Evolutionary conservation across 495 filamentous ascomycete species (phyloP).

Genomic region (Parmelia sp.): DNA sequence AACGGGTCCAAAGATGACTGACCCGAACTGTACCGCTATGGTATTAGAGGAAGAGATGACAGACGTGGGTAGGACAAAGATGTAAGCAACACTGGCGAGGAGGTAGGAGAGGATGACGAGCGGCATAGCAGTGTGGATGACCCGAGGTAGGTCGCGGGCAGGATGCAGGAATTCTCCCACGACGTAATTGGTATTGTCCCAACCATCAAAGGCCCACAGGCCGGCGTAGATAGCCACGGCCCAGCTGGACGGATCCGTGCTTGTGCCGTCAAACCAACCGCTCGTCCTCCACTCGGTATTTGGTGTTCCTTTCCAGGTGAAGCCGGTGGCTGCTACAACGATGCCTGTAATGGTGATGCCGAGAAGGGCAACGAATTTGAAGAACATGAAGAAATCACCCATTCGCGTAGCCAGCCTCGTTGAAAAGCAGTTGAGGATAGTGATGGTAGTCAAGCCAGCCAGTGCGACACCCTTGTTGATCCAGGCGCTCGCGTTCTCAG

Average conservation of each 20-base stretch:
- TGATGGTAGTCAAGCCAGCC: slow-evolving; percentile 66
- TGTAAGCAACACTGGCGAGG: slow-evolving; percentile 85
- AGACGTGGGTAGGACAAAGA: slow-evolving; percentile 80
- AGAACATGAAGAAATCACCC: slow-evolving; percentile 88
- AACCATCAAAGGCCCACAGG: slow-evolving; percentile 96
- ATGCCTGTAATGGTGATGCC: slow-evolving; percentile 84
- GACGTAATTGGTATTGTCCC: slow-evolving; percentile 99
- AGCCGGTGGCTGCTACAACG: slow-evolving; percentile 81
- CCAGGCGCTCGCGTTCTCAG: slow-evolving; percentile 70
- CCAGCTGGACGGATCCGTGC: slow-evolving; percentile 69
- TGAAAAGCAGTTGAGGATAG: slow-evolving; percentile 80
- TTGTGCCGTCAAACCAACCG: slow-evolving; percentile 86
- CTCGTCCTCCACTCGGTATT: slow-evolving; percentile 80
- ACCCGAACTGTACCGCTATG: slow-evolving; percentile 87
- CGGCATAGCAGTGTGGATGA: slow-evolving; percentile 96
- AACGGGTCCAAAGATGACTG: slow-evolving; percentile 76
- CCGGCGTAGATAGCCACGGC: slow-evolving; percentile 92
- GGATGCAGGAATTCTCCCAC: slow-evolving; percentile 93
- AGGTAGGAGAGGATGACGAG: slow-evolving; percentile 87
- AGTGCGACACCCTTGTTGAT: slow-evolving; percentile 86
- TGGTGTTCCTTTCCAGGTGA: slow-evolving; percentile 65
- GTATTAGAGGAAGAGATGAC: slow-evolving; percentile 82
- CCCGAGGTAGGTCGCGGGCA: slow-evolving; percentile 79
- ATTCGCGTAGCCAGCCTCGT: slow-evolving; percentile 79
- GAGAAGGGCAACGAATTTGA: slow-evolving; percentile 87